Base-by-base conservation (phyloP, 2,329 filamentous ascomycete genomes). In the Beauveria sp. region DNA sequence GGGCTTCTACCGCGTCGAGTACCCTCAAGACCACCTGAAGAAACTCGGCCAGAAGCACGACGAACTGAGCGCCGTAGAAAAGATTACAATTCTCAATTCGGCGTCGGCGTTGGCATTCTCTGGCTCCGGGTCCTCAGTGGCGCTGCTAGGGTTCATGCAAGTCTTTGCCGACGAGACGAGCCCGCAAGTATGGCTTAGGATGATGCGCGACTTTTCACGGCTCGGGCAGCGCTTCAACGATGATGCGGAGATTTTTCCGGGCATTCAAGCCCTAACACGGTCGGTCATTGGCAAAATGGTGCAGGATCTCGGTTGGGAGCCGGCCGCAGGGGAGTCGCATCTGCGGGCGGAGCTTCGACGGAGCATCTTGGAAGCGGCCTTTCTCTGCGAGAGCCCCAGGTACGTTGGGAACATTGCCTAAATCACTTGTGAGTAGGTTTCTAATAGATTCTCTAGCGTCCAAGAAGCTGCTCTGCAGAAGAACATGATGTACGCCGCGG, bases 1-100 rank as follows among this genome's bases (percentile, higher is more conserved):
- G 58, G 93, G 92, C 28, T 97, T 86, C 71, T 99, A 96, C 77
- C 86, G 93, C 64, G 95, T 93, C 54, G 96, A 96, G 75, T 96
- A 98, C 71, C 91, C 95, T 5, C 86, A 90, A 16, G 81, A 85
- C 65, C 87, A 93, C 53, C 82, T 99, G 49, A 84, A 84, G 42
- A 91, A 91, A 76, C 86, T 99, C 26, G 89, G 90, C 63, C 83
- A 85, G 60, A 86, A 90, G 67, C 87, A 92, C 16, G 82, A 90
- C 66, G 85, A 87, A 66, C 82, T 99, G 26, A 90, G 83, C 66
- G 87, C 89, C 5, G 86, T 93, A 72, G 95, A 99, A 77, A 96
- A 95, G 79, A 96, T 98, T 68, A 91, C 91, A 43, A 85, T 97
- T 57, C 85, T 97, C 63, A 92, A 91, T 64, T 96, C 96, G 69